Evolutionary conservation across 1,284 basidiomycete genomes (phyloP), one percentile per base, ranked within the genome.

Genomic region (Austroboletus niveus): DNA sequence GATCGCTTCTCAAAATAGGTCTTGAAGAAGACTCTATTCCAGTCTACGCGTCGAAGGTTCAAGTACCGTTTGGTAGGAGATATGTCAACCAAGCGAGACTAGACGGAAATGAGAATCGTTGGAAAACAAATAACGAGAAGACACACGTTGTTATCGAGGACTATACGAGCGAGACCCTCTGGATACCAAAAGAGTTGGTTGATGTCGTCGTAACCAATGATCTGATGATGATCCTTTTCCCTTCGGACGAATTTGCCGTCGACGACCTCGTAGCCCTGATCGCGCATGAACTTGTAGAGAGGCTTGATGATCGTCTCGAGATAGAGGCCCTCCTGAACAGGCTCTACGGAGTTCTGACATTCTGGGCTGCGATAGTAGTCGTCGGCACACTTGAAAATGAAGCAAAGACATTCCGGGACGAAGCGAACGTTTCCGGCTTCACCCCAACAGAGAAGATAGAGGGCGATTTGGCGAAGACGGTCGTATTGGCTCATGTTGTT

Each of bases 181-280:
- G 97, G 97, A 70, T 99, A 99, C 96, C 96, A 99, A 75, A 99
- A 99, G 22, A 99, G 77, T 70, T 99, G 97, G 72, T 99, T 99
- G 74, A 99, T 93, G 68, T 99, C 96, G 71, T 99, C 96, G 69
- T 99, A 99, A 27, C 96, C 96, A 63, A 98, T 97, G 68, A 98
- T 93, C 62, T 93, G 78, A 60, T 95, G 86, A 72, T 99, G 97
- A 66, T 99, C 97, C 69, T 81, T 89, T 77, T 99, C 97, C 69
- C 89, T 87, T 56, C 91, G 77, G 36, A 99, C 87, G 69, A 97
- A 98, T 70, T 97, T 96, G 53, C 94, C 95, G 58, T 98, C 96
- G 27, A 90, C 79, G 46, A 95, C 89, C 71, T 99, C 95, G 70
- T 99, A 99, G 0, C 94, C 94, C 70, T 99, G 95, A 72, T 99